These are phyloP conservation scores for Hymenoscyphus albidus DNA, from an alignment of 2,329 filamentous ascomycete species.

Conservation along the genomic window DNA sequence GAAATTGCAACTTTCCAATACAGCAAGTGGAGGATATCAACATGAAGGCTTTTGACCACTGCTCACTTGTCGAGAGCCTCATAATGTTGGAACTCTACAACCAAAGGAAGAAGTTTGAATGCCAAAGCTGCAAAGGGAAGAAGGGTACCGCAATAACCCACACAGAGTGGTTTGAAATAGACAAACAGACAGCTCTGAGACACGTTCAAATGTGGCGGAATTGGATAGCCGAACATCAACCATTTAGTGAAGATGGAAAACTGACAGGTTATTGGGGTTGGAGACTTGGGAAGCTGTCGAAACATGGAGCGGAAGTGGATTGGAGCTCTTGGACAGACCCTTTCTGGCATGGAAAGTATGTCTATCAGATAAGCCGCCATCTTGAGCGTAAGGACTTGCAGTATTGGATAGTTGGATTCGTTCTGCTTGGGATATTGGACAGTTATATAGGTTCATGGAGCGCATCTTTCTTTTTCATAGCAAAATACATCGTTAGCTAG, in stretches of 20 bases:
- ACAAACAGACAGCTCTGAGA: conserved; percentile 12
- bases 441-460: neutral
- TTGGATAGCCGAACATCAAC: conserved; percentile 17
- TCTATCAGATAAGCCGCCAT: neutral
- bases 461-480: neutral
- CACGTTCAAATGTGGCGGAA: conserved; percentile 16
- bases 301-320: conserved; percentile 9
- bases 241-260: conserved; percentile 14
- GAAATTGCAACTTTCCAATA: conserved; percentile 13
- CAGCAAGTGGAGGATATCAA: conserved; percentile 3
- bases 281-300: conserved; percentile 15
- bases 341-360: neutral
- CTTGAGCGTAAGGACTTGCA: neutral
- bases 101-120: conserved; percentile 13
- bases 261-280: conserved; percentile 21
- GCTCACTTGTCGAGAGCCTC: conserved; percentile 16
- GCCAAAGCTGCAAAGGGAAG: neutral
- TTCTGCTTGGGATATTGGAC: neutral
- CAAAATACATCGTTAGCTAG: neutral
- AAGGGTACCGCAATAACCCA: conserved; percentile 6
- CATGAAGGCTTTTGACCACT: conserved; percentile 16
- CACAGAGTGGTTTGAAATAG: conserved; percentile 20
- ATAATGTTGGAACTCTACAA: conserved; percentile 17
- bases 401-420: neutral
- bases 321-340: conserved; percentile 19